Evolutionary conservation across 2,329 filamentous ascomycete species (phyloP), one percentile per base, ranked within the genome.

Genomic region (Coniochaeta sp.): DNA sequence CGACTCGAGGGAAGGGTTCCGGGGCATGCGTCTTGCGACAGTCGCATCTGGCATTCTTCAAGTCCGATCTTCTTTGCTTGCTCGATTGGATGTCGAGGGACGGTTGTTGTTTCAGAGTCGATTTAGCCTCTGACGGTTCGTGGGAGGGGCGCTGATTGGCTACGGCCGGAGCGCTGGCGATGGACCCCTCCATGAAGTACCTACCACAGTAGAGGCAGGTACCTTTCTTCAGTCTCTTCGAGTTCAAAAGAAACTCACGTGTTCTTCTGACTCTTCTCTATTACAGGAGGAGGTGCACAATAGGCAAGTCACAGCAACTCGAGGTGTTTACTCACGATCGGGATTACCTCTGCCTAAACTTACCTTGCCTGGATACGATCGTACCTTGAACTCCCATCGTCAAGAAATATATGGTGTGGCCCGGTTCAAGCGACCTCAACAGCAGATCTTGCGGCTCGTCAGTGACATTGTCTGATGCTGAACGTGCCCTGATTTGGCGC

Each of bases 21-120:
- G 59, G 63, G 63, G 59, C 56, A 55, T 57, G 59, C 19, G 40
- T 61, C 47, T 22, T 28, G 47, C 47, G 61, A 55, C 55, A 54
- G 61, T 55, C 47, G 52, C 58, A 56, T 38, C 52, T 58, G 55
- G 58, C 55, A 65, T 61, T 67, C 63, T 62, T 64, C 65, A 65
- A 64, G 60, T 63, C 62, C 55, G 57, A 40, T 57, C 61, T 58
- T 47, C 26, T 32, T 19, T n/a, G 2, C 2, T 26, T 19, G 30
- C 34, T 58, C 57, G 57, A 58, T 58, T 58, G 57, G 57, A 24
- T 50, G 40, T 42, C 26, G 42, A 32, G 22, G 57, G 14, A 42
- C 17, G 17, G 19, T 28, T 30, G 28, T 24, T 3, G 57, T 58
- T 58, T 58, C 57, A 58, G 57, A 52, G 17, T 34, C 24, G 17